Evolutionary conservation across 768 basidiomycete genomes (phyloP), one percentile per base, ranked within the genome.

Genomic region (Psilocybe cyanescens): DNA sequence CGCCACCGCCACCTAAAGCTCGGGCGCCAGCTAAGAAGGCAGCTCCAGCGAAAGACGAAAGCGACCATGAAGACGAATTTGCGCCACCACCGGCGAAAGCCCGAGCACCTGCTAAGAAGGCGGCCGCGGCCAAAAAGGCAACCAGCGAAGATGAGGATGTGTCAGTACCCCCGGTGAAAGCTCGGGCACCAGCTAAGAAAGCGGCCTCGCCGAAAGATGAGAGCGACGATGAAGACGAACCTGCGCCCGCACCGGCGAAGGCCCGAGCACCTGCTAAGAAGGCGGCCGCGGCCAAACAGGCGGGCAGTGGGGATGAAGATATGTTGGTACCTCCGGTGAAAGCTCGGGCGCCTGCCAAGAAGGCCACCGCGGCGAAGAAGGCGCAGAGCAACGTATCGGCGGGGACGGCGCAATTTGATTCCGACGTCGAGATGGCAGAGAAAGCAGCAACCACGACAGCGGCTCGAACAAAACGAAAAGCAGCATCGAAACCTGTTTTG

Each of bases 381-480:
- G 64, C 52, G 31, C 52, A 28, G 12, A 70, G 60, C 58, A 53
- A 58, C 14, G 57, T 59, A 16, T 52, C 4, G 29, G 35, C 57
- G 39, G 19, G 28, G 49, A 55, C 24, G 24, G 24, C 24, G 69
- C 65, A 67, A 4, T 52, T 39, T 28, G 48, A 59, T 24, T 72
- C 67, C 19, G 76, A 76, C 6, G 60, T 73, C 33, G 73, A 73
- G 57, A 64, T 74, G n/a, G 58, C 67, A 7, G 61, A 60, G 51
- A 58, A 24, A 24, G 24, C 24, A 2, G 24, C 65, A 44, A 5
- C 41, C 41, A 44, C 6, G 14, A 55, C 35, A 12, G 11, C 51
- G 35, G 4, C 47, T 12, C 60, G 59, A 37, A 44, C 55, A 4
- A 65, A 67, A 57, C 53, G 61, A 14, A 68, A 63, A 52, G 56